Base-by-base conservation (phyloP, 345 rosid species). In the Corchorus capsularis region DNA sequence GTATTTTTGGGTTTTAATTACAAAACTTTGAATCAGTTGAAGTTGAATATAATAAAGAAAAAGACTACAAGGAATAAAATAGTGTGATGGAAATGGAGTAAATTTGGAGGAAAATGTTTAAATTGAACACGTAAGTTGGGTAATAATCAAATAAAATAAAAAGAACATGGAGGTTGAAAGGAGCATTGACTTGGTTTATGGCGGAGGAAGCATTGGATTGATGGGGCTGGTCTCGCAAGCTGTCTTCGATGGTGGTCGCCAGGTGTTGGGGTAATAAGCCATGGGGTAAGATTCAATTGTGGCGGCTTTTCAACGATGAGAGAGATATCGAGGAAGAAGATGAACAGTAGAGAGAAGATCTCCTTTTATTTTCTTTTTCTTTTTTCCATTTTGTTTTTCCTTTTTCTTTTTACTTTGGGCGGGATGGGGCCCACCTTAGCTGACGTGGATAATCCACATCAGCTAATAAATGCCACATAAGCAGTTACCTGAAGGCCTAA, bases 201-300 rank as follows among this genome's bases (percentile, higher is more conserved):
- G 96, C 49, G 96, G 96, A 76, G 93, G 93, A 15, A 91, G 96
- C 86, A 84, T 91, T 73, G 94, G 94, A 0, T 77, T 91, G 76
- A 91, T 91, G 94, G 96, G 96, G 22, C 80, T 87, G 56, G 80
- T 89, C 32, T 91, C 93, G 53, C 92, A 88, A 78, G 89, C 87
- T 76, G 94, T 91, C 61, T 88, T 79, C 71, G 85, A 89, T 46
- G 96, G 96, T 20, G 96, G 93, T 59, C n/a, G 93, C 73, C 93
- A 91, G 79, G 96, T 89, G 39, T 81, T 88, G 54, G 93, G 96
- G 93, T n/a, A n/a, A n/a, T 91, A 65, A 46, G 52, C 19, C 17
- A 56, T 19, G 1, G n/a, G n/a, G n/a, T n/a, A n/a, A n/a, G n/a
- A n/a, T n/a, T n/a, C n/a, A n/a, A n/a, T n/a, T n/a, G n/a, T n/a